Evolutionary conservation across 1,284 basidiomycete species (phyloP).

Genomic region (Pascua guehoae): DNA sequence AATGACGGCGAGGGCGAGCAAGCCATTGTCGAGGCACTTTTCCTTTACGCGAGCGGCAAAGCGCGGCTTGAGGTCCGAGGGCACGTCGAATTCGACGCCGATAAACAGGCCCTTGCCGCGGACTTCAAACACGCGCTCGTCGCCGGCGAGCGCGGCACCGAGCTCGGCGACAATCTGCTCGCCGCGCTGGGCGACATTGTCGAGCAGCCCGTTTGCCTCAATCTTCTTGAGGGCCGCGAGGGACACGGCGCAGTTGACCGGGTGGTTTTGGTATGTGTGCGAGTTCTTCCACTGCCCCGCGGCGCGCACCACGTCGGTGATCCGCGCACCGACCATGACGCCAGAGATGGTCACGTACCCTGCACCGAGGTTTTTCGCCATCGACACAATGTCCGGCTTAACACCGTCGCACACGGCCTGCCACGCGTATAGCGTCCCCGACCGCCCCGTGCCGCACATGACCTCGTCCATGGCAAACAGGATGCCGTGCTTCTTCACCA

Average conservation of each 20-base stretch:
- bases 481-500: constrained; percentile 76
- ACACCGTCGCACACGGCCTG: constrained; percentile 56
- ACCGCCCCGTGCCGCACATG: constrained; percentile 80
- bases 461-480: constrained; percentile 81
- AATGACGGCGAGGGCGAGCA: constrained; percentile 22
- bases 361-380: constrained; percentile 83
- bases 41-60: constrained; percentile 28
- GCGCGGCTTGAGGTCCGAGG: constrained; percentile 20
- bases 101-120: constrained; percentile 58
- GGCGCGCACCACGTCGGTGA: constrained; percentile 61
- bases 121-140: constrained; percentile 23
- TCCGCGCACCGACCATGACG: constrained; percentile 64
- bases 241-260: constrained; percentile 69
- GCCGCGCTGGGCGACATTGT: constrained; percentile 26
- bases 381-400: constrained; percentile 70
- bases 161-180: constrained; percentile 24
- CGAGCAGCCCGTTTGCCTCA: constrained; percentile 58
- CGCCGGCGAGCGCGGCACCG: constrained; percentile 14
- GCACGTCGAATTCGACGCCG: constrained; percentile 29
- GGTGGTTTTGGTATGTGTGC: constrained; percentile 81
- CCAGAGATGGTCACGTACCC: constrained; percentile 80
- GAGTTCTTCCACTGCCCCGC: constrained; percentile 60
- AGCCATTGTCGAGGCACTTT: constrained; percentile 26
- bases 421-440: constrained; percentile 64
- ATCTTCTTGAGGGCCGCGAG: constrained; percentile 75